These are phyloP conservation scores for Buddleja alternifolia DNA, from an alignment of 257 asterid genomes.

Conservation along the genomic window DNA sequence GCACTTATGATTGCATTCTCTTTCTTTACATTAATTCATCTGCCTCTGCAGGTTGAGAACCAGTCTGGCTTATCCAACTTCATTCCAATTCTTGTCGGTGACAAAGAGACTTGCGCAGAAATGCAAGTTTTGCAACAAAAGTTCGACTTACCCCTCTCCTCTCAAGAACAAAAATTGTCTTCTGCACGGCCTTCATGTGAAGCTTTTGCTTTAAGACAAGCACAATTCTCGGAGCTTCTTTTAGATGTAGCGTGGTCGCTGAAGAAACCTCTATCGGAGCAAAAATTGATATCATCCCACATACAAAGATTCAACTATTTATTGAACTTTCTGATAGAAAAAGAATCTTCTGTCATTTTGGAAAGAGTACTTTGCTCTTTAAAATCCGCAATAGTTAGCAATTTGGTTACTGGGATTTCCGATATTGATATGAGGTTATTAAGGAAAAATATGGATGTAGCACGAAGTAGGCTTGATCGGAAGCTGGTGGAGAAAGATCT, in stretches of 20 bases:
- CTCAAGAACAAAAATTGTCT: conserved; percentile 32
- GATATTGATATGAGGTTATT: conserved; percentile 52
- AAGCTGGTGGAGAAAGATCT: conserved; percentile 36
- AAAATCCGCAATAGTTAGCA: conserved; percentile 40
- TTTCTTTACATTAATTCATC: conserved; percentile 15
- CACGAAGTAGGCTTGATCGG: conserved; percentile 39
- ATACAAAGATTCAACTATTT: conserved; percentile 60
- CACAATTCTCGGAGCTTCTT: conserved; percentile 55
- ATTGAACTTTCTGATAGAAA: conserved; percentile 54
- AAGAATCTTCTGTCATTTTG: conserved; percentile 57
- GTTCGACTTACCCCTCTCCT: conserved; percentile 25
- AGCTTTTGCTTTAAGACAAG: conserved; percentile 46
- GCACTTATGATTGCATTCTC: too few species aligned
- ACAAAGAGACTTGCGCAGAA: conserved; percentile 78
- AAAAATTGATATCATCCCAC: conserved; percentile 42
- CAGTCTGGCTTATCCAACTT: conserved; percentile 93
- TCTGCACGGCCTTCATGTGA: conserved; percentile 47
- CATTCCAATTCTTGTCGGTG: conserved; percentile 79
- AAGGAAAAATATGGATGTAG: conserved; percentile 46
- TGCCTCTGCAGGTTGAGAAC: conserved; percentile 80
- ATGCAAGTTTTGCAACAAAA: conserved; percentile 62
- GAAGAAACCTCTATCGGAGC: conserved; percentile 55
- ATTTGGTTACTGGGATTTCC: conserved; percentile 41
- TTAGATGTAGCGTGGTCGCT: conserved; percentile 85
- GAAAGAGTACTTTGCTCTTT: conserved; percentile 49